Base-by-base conservation (phyloP, 805 yeast species). In the Schwanniomyces sp. region DNA sequence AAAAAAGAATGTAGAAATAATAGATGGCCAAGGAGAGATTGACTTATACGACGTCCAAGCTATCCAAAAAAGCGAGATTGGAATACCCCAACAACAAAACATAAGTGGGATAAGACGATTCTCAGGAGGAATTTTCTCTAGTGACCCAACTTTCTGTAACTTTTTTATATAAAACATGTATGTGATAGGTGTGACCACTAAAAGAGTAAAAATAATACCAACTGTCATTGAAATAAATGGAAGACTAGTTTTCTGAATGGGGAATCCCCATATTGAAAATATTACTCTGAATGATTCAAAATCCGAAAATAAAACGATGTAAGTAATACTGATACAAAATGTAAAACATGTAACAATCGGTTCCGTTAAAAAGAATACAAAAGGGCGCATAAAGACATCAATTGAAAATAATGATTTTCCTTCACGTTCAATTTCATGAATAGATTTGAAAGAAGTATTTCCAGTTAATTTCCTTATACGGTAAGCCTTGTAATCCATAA, bases 41-140 rank as follows among this genome's bases (percentile, higher is more conserved):
- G 34, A 16, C 21, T 21, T 25, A 34, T 42, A 42, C 3, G 38
- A 14, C 2, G 45, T 42, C 95, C 95, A 88, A 6, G 85, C 95
- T 47, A 86, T 72, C 95, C 94, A 88, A 67, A 88, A 87, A 48
- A 88, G 70, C 0, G 87, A 75, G 34, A 84, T 73, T 4, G 91
- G 91, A 24, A 42, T 42, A 18, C 38, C 29, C 45, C 45, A 42
- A 25, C 37, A 24, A 8, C 45, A 42, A 18, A 42, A 21, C 45
- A 42, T 42, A 17, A 42, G 34, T 10, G 45, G 45, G 2, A 42
- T 25, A 9, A 42, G 21, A 21, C 45, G 38, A n/a, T 12, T 21
- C 16, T 42, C 45, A 11, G 42, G 42, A 5, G 40, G n/a, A 4
- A 30, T 24, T 17, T 14, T 28, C 12, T 12, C 12, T 12, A 32